A percentile compares a stretch with the other conserved stretches of the same genome.
Evolutionary conservation across 1,284 basidiomycete genomes (phyloP).

Genomic region (Microbotryum violaceum): DNA sequence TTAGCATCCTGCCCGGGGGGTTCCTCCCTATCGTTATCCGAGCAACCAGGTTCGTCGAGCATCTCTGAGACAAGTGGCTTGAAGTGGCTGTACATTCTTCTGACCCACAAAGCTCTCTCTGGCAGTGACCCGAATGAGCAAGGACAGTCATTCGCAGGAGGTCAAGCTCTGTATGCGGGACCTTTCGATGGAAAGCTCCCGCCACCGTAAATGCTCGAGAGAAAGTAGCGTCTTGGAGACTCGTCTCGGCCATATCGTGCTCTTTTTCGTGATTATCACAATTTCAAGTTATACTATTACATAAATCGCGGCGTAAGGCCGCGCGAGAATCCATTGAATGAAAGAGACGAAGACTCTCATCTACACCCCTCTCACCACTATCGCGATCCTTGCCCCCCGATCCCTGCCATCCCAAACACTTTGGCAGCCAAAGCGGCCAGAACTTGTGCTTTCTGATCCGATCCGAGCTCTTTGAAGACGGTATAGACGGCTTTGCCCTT

Average conservation of each 20-base stretch:
- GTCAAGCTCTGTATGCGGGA: background rate
- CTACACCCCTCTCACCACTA: no score
- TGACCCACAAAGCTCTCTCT: no score
- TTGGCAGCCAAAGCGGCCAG: constrained; percentile 79
- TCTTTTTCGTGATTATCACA: no score
- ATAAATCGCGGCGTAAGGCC: no score
- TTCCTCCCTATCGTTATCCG: constrained; percentile 28
- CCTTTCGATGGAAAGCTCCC: background rate
- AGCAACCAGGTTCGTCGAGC: constrained; percentile 10
- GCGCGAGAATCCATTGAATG: background rate
- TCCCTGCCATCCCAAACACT: constrained; percentile 55
- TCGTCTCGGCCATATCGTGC: no score
- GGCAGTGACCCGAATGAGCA: background rate
- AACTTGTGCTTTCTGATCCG: constrained; percentile 53
- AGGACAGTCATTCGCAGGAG: constrained; percentile 8
- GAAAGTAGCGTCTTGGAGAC: no score
- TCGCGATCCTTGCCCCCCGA: background rate
- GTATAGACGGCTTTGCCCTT: constrained; percentile 85
- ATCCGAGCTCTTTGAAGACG: constrained; percentile 61
- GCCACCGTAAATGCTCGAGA: no score
- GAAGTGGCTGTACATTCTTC: no score
- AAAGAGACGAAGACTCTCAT: background rate
- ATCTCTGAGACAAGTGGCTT: background rate
- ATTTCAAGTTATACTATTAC: no score
- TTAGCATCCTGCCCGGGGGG: constrained; percentile 35